Evolutionary conservation across 768 basidiomycete species (phyloP).

Genomic region (Auriscalpium vulgare): DNA sequence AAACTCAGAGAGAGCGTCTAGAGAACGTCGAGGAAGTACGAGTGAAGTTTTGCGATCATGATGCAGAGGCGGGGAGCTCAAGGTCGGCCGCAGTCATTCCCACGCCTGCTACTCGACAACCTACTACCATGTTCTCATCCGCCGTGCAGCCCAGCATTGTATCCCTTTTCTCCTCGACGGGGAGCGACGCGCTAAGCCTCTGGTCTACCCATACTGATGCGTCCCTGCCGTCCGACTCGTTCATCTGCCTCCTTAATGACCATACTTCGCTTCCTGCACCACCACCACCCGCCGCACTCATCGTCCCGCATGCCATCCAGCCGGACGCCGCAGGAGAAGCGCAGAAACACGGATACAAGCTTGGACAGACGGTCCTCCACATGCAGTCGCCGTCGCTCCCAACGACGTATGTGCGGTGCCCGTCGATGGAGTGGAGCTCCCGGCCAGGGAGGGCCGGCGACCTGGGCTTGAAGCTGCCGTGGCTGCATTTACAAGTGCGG

Average conservation of each 20-base stretch:
- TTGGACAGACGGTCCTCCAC: constrained; percentile 67
- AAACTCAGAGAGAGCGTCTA: too few species aligned
- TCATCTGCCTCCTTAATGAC: constrained; percentile 58
- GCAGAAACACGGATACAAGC: constrained; percentile 22
- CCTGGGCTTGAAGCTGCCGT: constrained; percentile 59
- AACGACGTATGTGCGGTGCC: constrained; percentile 62
- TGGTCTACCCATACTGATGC: constrained; percentile 44
- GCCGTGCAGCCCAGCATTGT: constrained; percentile 54
- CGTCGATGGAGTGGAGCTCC: constrained; percentile 24
- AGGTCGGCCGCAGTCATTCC: too few species aligned
- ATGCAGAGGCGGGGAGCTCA: too few species aligned
- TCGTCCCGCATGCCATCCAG: constrained; percentile 31
- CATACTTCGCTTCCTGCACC: constrained; percentile 40
- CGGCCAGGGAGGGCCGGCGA: constrained; percentile 17
- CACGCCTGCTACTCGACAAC: too few species aligned
- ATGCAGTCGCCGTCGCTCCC: constrained; percentile 69
- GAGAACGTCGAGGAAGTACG: too few species aligned
- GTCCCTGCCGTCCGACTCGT: constrained; percentile 51
- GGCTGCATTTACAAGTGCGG: constrained; percentile 72
- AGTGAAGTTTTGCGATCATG: too few species aligned
- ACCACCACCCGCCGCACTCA: constrained; percentile 34
- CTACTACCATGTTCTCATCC: constrained; percentile 41
- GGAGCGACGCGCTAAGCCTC: constrained; percentile 50
- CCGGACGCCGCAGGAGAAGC: constrained; percentile 13
- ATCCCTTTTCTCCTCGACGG: constrained; percentile 73